Conservation (phyloP, 129 eudicot genomes). For the Calendula officinalis region DNA sequence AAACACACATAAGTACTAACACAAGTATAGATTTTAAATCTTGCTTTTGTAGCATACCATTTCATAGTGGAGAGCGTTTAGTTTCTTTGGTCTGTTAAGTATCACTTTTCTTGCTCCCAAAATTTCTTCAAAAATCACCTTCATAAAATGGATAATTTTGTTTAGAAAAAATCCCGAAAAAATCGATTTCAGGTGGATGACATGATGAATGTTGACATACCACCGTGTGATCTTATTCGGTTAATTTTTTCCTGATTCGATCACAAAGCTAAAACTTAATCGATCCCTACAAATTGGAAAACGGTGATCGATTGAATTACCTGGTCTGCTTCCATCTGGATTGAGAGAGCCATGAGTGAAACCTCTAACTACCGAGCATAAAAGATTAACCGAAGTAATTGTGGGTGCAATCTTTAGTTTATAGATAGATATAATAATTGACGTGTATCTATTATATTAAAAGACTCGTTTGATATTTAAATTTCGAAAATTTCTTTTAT, state of each 20-base stretch:
- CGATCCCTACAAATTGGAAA: not conserved
- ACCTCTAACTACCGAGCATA: conserved; percentile 19
- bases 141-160: not conserved
- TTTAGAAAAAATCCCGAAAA: too few relatives aligned
- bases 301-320: conserved; percentile 3
- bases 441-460: too few relatives aligned
- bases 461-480: too few relatives aligned
- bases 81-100: conserved; percentile 37
- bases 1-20: not conserved
- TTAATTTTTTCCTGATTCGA: not conserved
- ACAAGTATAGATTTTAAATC: not conserved
- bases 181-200: too few relatives aligned
- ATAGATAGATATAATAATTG: not conserved
- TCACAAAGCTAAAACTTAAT: not conserved
- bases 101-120: conserved; percentile 12
- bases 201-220: too few relatives aligned
- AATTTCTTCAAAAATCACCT: conserved; percentile 40
- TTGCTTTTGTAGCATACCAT: conserved; percentile 26
- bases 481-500: too few relatives aligned
- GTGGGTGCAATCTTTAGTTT: not conserved
- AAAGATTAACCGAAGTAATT: conserved; percentile 9
- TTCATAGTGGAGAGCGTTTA: conserved; percentile 39
- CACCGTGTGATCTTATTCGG: not conserved
- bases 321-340: not conserved
- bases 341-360: conserved; percentile 28